A percentile compares a stretch with the other conserved stretches of the same genome.
phyloP scores from a whole-genome alignment of 495 filamentous ascomycete species.

The Thermothielavioides terrestris region DNA sequence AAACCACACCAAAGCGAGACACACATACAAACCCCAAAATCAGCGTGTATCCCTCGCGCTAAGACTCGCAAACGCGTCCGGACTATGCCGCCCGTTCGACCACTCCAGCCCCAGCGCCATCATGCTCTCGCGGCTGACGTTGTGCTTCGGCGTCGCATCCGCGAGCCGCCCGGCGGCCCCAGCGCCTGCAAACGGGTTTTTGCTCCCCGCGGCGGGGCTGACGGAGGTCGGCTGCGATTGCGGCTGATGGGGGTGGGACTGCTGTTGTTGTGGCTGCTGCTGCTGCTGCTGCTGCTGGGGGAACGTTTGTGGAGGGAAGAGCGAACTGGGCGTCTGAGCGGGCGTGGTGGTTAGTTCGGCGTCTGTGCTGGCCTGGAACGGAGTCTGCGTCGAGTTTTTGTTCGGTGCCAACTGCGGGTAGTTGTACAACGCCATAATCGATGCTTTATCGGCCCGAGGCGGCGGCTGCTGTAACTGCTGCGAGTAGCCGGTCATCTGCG shows the following conservation, averaged over 20 bases:
- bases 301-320: constrained; percentile 16
- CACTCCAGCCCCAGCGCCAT: constrained; percentile 61
- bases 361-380: constrained; percentile 10
- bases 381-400: constrained; percentile 38
- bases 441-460: constrained; percentile 58
- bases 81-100: constrained; percentile 77
- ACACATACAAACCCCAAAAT: background rate
- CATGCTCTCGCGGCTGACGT: constrained; percentile 85
- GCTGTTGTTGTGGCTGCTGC: constrained; percentile 16
- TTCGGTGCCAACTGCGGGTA: constrained; percentile 63
- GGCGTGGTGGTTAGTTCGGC: constrained; percentile 2
- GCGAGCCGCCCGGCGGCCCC: constrained; percentile 12
- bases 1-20: background rate
- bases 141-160: constrained; percentile 26
- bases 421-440: constrained; percentile 82
- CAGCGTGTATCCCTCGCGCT: constrained; percentile 48
- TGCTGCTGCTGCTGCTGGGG: constrained; percentile 17
- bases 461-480: constrained; percentile 22
- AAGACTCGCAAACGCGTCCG: constrained; percentile 93
- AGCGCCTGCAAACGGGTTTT: constrained; percentile 39
- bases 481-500: constrained; percentile 15
- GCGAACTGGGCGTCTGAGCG: constrained; percentile 13
- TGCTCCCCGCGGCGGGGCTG: constrained; percentile 28
- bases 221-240: constrained; percentile 13
- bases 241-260: constrained; percentile 13